Percentiles rank a stretch among this genome's conserved stretches.
Conservation (phyloP, 345 rosid species). For the Raphanus raphanistrum region DNA sequence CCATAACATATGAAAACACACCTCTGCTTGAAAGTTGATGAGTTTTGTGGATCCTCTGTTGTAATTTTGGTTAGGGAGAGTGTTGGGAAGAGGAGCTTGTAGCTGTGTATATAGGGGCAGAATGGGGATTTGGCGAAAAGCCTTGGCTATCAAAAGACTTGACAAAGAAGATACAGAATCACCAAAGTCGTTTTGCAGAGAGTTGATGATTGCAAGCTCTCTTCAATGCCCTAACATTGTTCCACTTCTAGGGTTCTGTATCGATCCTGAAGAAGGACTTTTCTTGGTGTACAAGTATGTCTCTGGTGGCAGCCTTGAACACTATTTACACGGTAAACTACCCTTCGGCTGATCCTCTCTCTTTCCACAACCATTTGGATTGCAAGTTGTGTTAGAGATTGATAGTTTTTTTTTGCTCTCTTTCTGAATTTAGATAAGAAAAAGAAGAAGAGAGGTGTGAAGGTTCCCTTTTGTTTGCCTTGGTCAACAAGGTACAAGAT, state of each 20-base stretch:
- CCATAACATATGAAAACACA: background rate
- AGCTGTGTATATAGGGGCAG: conserved; percentile 89
- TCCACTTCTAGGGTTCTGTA: conserved; percentile 88
- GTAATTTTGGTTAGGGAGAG: conserved; percentile 56
- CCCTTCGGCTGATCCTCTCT: background rate
- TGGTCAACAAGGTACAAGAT: conserved; percentile 84
- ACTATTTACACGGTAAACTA: conserved; percentile 74
- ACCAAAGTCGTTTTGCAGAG: conserved; percentile 90
- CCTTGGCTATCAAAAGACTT: conserved; percentile 76
- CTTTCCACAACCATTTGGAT: background rate
- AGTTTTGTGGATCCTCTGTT: background rate
- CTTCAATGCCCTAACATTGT: conserved; percentile 66
- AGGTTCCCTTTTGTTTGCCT: conserved; percentile 47
- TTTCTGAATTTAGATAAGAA: conserved; percentile 54
- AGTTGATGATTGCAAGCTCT: conserved; percentile 96
- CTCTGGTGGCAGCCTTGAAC: conserved; percentile 87
- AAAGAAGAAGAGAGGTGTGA: conserved; percentile 55
- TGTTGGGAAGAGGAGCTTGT: conserved; percentile 92
- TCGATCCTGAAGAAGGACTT: conserved; percentile 83
- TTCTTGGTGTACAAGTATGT: conserved; percentile 91
- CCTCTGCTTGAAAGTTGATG: background rate
- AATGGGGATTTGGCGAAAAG: conserved; percentile 71
- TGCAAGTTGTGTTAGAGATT: background rate
- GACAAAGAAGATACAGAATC: conserved; percentile 88
- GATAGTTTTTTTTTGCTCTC: background rate